Evolutionary conservation across 2,329 filamentous ascomycete species (phyloP).

Genomic region (Coniochaeta prunicola): DNA sequence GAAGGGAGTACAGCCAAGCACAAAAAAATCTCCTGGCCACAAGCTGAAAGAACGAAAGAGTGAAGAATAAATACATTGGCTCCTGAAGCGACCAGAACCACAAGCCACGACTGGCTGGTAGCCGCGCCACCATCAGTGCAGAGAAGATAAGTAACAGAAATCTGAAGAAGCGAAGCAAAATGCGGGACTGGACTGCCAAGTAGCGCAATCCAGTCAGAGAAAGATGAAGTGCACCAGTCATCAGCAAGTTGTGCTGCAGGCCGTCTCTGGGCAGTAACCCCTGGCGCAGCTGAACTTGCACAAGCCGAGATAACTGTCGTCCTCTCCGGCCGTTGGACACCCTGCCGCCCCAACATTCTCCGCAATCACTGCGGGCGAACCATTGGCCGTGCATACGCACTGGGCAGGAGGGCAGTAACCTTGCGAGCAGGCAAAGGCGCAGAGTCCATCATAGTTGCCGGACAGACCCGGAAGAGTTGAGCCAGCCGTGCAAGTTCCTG

Average conservation of each 20-base stretch:
- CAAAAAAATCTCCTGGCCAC: background rate
- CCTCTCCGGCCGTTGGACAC: constrained; percentile 1
- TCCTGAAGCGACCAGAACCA: background rate
- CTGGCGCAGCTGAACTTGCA: constrained; percentile 5
- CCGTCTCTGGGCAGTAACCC: constrained; percentile 4
- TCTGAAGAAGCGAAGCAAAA: background rate
- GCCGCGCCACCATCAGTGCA: background rate
- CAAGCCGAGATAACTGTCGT: constrained; percentile 4
- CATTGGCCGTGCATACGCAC: constrained; percentile 11
- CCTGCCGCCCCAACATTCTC: constrained; percentile 1
- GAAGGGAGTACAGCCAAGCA: background rate
- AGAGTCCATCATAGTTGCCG: constrained; percentile 11
- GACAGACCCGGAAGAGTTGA: constrained; percentile 6
- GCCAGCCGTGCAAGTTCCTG: constrained; percentile 10
- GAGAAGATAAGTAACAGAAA: background rate
- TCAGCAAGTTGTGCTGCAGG: background rate
- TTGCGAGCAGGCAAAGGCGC: constrained; percentile 11
- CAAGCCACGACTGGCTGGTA: background rate
- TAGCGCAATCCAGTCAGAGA: background rate
- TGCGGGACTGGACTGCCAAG: background rate
- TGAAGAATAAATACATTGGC: background rate
- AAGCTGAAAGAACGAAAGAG: background rate
- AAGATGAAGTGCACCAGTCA: background rate
- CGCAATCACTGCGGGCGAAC: constrained; percentile 1
- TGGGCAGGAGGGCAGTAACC: constrained; percentile 11